These are phyloP conservation scores for Aureobasidium sp. DNA, from an alignment of 2,329 filamentous ascomycete species.

Conservation along the genomic window DNA sequence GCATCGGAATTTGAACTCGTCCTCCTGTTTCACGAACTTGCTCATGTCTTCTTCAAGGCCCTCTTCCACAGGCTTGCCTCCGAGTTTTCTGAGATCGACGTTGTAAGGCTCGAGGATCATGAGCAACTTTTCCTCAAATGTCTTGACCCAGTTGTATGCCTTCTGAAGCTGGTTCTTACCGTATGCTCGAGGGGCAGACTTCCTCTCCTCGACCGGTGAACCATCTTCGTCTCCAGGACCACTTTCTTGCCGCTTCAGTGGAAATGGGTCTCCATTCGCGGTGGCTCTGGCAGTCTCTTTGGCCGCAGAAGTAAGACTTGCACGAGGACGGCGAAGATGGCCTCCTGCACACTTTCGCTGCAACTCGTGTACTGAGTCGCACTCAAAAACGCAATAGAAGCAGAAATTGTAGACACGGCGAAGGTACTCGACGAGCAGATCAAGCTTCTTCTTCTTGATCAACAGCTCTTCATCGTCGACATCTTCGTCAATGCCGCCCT, in stretches of 20 bases:
- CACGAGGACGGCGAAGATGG: constrained; percentile 86
- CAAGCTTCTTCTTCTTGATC: constrained; percentile 92
- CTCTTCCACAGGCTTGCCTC: constrained; percentile 79
- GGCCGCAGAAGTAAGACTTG: constrained; percentile 73
- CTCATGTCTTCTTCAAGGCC: constrained; percentile 76
- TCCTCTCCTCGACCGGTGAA: constrained; percentile 64
- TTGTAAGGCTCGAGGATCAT: constrained; percentile 88
- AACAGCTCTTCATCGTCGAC: constrained; percentile 84
- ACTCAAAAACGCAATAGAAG: constrained; percentile 99
- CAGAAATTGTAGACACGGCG: constrained; percentile 97
- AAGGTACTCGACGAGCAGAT: constrained; percentile 92
- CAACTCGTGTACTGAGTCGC: constrained; percentile 92
- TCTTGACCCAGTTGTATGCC: constrained; percentile 98
- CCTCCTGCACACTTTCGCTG: constrained; percentile 93
- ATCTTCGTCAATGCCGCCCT: constrained; percentile 63
- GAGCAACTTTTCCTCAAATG: constrained; percentile 92
- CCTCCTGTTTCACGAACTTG: constrained; percentile 93
- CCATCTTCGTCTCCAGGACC: constrained; percentile 43
- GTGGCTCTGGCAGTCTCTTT: constrained; percentile 82
- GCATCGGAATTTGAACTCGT: constrained; percentile 94
- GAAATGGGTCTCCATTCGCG: constrained; percentile 74
- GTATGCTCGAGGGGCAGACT: constrained; percentile 50
- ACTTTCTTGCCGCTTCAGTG: constrained; percentile 53
- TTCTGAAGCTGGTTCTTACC: constrained; percentile 72
- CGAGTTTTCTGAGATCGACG: constrained; percentile 81